Percentiles rank a stretch among this genome's conserved stretches.
Conservation (phyloP, 2,329 filamentous ascomycete species). For the Botryotinia globosa region DNA sequence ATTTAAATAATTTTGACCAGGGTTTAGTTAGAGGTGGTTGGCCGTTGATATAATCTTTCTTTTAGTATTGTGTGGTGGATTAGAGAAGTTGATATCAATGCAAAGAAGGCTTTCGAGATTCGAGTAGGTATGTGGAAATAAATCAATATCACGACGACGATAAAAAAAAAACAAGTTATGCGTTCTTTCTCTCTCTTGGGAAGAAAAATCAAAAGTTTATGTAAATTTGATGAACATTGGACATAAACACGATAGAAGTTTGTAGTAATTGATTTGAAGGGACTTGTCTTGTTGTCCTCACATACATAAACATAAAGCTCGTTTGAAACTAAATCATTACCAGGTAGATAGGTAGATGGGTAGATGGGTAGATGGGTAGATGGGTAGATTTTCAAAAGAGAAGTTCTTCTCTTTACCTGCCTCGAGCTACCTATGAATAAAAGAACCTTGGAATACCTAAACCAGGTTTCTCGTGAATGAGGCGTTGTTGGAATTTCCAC, state of each 20-base stretch:
- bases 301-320: not conserved
- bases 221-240: not conserved
- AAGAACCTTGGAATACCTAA: too few relatives aligned
- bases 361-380: too few relatives aligned
- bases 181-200: not conserved
- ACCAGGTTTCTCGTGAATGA: not conserved
- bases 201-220: slow-evolving; percentile 1
- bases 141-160: not conserved
- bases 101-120: not conserved
- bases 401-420: too few relatives aligned
- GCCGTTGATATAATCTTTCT: not conserved
- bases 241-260: not conserved
- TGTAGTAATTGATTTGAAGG: not conserved
- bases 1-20: slow-evolving; percentile 14
- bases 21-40: not conserved
- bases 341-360: too few relatives aligned
- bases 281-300: slow-evolving; percentile 16
- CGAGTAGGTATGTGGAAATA: too few relatives aligned
- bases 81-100: not conserved
- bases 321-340: not conserved
- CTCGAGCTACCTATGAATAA: too few relatives aligned
- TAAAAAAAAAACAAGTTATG: not conserved
- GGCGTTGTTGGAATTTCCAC: not conserved
- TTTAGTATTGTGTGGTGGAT: not conserved
- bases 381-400: too few relatives aligned